These are phyloP conservation scores for Termitomyces sp. DNA, from an alignment of 768 basidiomycete species.

Conservation along the genomic window DNA sequence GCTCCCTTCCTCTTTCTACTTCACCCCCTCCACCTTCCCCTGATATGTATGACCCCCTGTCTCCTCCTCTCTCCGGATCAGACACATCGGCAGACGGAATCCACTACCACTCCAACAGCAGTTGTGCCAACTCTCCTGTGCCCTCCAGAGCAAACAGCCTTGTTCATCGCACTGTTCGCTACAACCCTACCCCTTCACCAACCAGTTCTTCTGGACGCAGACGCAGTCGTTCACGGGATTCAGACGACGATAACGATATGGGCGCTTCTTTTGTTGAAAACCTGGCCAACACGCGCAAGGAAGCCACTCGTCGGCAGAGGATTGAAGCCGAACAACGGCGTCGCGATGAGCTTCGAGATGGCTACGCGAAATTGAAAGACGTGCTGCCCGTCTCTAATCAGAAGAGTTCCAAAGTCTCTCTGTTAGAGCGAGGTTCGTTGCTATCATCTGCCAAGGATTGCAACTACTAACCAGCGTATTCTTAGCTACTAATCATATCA, in stretches of 20 bases:
- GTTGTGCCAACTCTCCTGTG: constrained; percentile 71
- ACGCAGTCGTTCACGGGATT: constrained; percentile 69
- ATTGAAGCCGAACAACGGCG: constrained; percentile 90
- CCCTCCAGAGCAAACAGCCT: constrained; percentile 73
- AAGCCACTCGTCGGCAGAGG: constrained; percentile 77
- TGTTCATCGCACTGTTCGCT: constrained; percentile 69
- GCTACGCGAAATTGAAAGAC: constrained; percentile 84
- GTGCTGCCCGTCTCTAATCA: constrained; percentile 84
- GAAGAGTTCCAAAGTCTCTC: constrained; percentile 86
- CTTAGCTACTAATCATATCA: constrained; percentile 76
- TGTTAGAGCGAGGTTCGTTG: constrained; percentile 76
- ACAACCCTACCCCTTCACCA: constrained; percentile 80
- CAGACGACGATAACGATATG: constrained; percentile 71
- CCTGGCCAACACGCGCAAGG: constrained; percentile 73
- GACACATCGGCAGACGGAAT: constrained; percentile 82
- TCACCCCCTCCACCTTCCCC: constrained; percentile 75
- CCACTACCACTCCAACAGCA: constrained; percentile 76
- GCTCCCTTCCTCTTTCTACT: constrained; percentile 53
- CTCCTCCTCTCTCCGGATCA: constrained; percentile 84
- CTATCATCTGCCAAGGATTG: constrained; percentile 9
- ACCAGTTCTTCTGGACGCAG: constrained; percentile 66
- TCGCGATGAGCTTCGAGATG: constrained; percentile 85
- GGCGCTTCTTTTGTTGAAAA: constrained; percentile 63
- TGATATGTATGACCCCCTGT: constrained; percentile 79
- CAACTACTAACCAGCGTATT: constrained; percentile 5